Conservation (phyloP, 345 rosid genomes). For the thale cress (Arabidopsis thaliana) region TAIR10.1 NC_003076.8:665501-666000, state of each 20-base stretch:
- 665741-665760: conserved; percentile 68
- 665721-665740: conserved; percentile 80
- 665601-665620: conserved; percentile 74
- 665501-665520: conserved; percentile 59
- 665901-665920: conserved; percentile 56
- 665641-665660: conserved; percentile 76
- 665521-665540: conserved; percentile 71
- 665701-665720: conserved; percentile 62
- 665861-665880: conserved; percentile 56
- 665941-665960: conserved; percentile 14
- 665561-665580: conserved; percentile 73
- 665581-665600: conserved; percentile 60
- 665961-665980: conserved; percentile 31
- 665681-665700: conserved; percentile 61
- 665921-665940: conserved; percentile 46
- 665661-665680: conserved; percentile 78
- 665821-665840: conserved; percentile 50
- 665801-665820: conserved; percentile 46
- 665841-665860: conserved; percentile 53
- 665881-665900: conserved; percentile 50
- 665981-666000: conserved; percentile 43
- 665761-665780: conserved; percentile 59
- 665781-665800: conserved; percentile 48
- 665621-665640: conserved; percentile 51
- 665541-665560: conserved; percentile 81